Evolutionary conservation across 129 eudicot species (phyloP).

Genomic region (Helianthus tuberosus): DNA sequence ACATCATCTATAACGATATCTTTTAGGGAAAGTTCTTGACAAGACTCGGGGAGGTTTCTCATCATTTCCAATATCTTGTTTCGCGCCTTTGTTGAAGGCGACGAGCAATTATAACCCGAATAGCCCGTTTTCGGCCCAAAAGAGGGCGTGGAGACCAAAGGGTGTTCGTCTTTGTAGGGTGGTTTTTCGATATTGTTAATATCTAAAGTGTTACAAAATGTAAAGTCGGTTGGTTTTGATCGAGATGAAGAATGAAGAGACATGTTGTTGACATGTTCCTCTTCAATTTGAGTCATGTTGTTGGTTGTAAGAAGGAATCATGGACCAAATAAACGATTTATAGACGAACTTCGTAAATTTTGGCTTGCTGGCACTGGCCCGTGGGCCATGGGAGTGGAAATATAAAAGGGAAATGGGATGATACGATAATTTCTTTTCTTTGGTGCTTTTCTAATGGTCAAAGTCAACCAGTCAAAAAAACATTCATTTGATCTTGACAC

Average conservation of each 20-base stretch:
- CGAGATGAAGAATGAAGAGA: slow-evolving; percentile 24
- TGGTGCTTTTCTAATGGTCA: neutral
- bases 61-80: slow-evolving; percentile 43
- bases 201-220: slow-evolving; percentile 10
- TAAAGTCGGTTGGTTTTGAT: slow-evolving; percentile 29
- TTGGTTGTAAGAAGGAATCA: slow-evolving; percentile 8
- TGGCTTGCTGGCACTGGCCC: neutral
- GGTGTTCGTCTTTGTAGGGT: neutral
- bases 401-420: neutral
- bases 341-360: neutral
- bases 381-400: slow-evolving; percentile 5
- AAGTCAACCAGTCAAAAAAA: neutral
- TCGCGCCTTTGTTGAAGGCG: slow-evolving; percentile 22
- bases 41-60: slow-evolving; percentile 47
- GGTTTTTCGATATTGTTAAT: neutral
- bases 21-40: slow-evolving; percentile 54
- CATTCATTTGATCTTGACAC: neutral
- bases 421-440: neutral
- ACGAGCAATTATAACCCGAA: slow-evolving; percentile 15
- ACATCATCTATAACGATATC: slow-evolving; percentile 55
- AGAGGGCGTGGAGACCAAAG: slow-evolving; percentile 16
- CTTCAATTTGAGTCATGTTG: neutral
- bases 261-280: slow-evolving; percentile 9
- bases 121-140: slow-evolving; percentile 7
- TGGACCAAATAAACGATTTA: neutral